Evolutionary conservation across 2,329 filamentous ascomycete species (phyloP).

Genomic region (Colletotrichum destructivum): DNA sequence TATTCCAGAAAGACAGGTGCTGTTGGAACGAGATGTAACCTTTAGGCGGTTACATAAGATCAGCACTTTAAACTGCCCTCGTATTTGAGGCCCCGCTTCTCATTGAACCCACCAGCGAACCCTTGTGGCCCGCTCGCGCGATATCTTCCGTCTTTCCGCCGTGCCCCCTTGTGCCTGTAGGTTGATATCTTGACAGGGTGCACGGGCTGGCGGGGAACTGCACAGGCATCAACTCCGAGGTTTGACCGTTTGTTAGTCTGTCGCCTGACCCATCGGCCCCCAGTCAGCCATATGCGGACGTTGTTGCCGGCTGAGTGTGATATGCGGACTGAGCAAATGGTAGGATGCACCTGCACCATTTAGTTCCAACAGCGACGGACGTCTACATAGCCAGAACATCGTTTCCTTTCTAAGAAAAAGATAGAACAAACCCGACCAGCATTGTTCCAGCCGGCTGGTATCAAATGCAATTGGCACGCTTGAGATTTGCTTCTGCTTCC

Average conservation of each 20-base stretch:
- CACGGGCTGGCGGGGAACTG: background rate
- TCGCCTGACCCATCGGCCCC: background rate
- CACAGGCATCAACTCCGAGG: background rate
- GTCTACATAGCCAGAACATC: background rate
- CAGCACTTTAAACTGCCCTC: background rate
- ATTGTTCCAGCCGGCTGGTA: conserved; percentile 16
- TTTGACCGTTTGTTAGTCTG: conserved; percentile 2
- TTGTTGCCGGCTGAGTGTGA: background rate
- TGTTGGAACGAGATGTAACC: too few species aligned
- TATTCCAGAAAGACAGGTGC: too few species aligned
- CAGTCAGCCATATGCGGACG: background rate
- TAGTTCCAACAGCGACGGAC: background rate
- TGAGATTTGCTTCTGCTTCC: background rate
- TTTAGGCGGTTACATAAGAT: background rate
- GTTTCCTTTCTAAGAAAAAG: background rate
- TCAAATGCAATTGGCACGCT: conserved; percentile 4
- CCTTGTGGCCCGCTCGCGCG: background rate
- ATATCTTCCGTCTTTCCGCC: too few species aligned
- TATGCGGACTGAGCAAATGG: background rate
- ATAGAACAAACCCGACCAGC: background rate
- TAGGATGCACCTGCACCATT: background rate
- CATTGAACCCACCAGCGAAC: background rate
- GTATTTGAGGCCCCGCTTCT: too few species aligned
- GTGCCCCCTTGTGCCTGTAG: conserved; percentile 2
- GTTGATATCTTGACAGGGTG: background rate